These are phyloP conservation scores for Seminavis robusta DNA, from an alignment of 108 stramenopile species.

Conservation along the genomic window DNA sequence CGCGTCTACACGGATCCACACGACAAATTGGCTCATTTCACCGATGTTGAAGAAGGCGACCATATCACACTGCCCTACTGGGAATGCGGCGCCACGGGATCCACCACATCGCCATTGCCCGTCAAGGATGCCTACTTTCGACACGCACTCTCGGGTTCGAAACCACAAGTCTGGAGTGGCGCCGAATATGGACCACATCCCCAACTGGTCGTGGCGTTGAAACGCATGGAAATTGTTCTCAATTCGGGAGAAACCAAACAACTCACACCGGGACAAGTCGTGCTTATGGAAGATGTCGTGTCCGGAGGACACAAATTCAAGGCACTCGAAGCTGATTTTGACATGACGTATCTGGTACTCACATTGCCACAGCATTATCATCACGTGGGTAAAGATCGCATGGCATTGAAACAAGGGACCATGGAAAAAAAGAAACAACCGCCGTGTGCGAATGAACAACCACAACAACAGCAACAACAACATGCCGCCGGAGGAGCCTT, in stretches of 20 bases:
- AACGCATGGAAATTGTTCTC: constrained; percentile 26
- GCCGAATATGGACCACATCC: constrained; percentile 33
- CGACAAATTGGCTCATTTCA: constrained; percentile 53
- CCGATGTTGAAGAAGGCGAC: constrained; percentile 11
- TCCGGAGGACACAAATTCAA: constrained; percentile 39
- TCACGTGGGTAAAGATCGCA: constrained; percentile 36
- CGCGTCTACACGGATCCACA: constrained; percentile 49
- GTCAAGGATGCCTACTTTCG: constrained; percentile 41
- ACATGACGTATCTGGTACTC: constrained; percentile 32
- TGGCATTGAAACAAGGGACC: constrained; percentile 15
- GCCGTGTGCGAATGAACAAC: background rate
- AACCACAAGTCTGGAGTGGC: constrained; percentile 7
- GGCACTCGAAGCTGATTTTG: constrained; percentile 13
- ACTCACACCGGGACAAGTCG: constrained; percentile 37
- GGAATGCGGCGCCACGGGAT: constrained; percentile 46
- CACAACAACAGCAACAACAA: background rate
- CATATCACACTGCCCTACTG: constrained; percentile 42
- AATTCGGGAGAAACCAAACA: constrained; percentile 34
- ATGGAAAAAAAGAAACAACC: constrained; percentile 5
- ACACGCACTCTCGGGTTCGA: constrained; percentile 26
- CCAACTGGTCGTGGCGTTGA: constrained; percentile 32
- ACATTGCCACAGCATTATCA: constrained; percentile 46
- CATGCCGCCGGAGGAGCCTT: no score
- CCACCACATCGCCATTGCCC: constrained; percentile 23
- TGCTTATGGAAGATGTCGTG: constrained; percentile 51